These are phyloP conservation scores for Talinum fruticosum DNA, from an alignment of 148 eudicot species.

Conservation along the genomic window DNA sequence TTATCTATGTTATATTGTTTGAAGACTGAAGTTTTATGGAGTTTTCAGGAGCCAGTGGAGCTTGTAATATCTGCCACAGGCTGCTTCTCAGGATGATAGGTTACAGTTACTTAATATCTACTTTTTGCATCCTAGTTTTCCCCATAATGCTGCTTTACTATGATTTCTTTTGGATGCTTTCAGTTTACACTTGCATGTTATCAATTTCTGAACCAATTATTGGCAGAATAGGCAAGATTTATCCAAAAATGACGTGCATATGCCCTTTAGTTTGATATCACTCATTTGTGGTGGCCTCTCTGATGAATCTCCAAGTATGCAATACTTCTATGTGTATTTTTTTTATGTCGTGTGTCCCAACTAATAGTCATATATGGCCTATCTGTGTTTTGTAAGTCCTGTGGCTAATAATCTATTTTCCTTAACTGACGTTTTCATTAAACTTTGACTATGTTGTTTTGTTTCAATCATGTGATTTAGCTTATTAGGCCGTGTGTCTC, in stretches of 20 bases:
- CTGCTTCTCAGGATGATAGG: neutral
- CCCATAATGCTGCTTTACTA: neutral
- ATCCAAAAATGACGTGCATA: neutral
- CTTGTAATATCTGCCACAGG: slow-evolving; percentile 2
- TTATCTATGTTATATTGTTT: neutral
- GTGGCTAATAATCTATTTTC: neutral
- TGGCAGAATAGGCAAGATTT: neutral
- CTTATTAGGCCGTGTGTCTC: slow-evolving; percentile 3
- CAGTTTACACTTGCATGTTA: neutral
- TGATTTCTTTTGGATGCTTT: neutral
- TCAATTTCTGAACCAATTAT: neutral
- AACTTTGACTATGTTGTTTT: slow-evolving; percentile 1
- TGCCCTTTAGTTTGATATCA: neutral
- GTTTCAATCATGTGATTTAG: neutral
- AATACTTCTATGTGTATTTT: neutral
- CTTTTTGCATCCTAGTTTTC: neutral
- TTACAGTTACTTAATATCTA: neutral
- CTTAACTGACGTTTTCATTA: neutral
- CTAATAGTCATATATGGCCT: neutral
- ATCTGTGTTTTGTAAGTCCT: neutral
- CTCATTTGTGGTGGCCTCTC: neutral
- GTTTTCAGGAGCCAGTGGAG: neutral
- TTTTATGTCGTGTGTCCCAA: neutral
- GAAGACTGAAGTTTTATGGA: neutral
- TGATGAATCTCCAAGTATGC: neutral